These are phyloP conservation scores for Phytophthora pinifolia DNA, from an alignment of 352 stramenopile species.

Conservation along the genomic window DNA sequence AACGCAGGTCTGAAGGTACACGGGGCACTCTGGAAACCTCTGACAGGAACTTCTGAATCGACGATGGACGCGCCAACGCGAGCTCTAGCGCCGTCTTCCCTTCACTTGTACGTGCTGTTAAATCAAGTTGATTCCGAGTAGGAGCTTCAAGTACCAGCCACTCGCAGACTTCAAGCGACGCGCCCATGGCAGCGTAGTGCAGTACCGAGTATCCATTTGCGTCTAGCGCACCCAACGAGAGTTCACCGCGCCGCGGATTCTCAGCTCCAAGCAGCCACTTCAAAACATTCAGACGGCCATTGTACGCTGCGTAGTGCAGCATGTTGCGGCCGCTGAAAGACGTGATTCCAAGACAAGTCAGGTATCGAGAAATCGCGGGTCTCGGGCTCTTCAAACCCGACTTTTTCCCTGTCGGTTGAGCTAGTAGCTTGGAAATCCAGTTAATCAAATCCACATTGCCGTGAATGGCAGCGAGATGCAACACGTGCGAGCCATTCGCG, in stretches of 20 bases:
- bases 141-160: constrained; percentile 61
- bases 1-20: constrained; percentile 37
- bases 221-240: constrained; percentile 44
- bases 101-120: constrained; percentile 47
- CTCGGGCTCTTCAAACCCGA: constrained; percentile 1
- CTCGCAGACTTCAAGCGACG: constrained; percentile 52
- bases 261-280: constrained; percentile 44
- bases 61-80: constrained; percentile 29
- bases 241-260: constrained; percentile 27
- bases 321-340: constrained; percentile 64
- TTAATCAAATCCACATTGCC: constrained; percentile 58
- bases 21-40: constrained; percentile 38
- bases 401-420: neutral
- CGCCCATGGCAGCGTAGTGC: constrained; percentile 68
- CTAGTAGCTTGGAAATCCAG: constrained; percentile 40
- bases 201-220: constrained; percentile 60
- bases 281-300: constrained; percentile 46
- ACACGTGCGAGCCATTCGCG: constrained; percentile 56
- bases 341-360: constrained; percentile 42
- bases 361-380: neutral
- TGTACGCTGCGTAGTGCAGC: constrained; percentile 74
- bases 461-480: constrained; percentile 71
- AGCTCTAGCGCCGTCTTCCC: constrained; percentile 47
- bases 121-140: constrained; percentile 34
- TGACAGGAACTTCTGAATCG: constrained; percentile 44